phyloP scores from a whole-genome alignment of 805 yeast genomes.

The Myxozyma monticola region DNA sequence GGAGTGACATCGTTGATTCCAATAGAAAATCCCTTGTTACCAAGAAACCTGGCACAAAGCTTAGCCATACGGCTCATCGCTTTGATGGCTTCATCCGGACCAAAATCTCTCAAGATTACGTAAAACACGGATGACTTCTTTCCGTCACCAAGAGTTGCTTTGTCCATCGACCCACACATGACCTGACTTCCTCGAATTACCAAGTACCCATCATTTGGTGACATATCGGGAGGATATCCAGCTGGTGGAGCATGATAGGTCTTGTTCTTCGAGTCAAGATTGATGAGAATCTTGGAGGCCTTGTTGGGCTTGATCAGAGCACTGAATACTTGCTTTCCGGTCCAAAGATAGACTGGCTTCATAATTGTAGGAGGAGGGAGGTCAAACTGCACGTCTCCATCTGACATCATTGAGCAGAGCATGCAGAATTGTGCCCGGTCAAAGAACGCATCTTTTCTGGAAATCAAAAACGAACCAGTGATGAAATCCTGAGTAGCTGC shows the following conservation, averaged over 20 bases:
- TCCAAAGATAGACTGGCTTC: conserved; percentile 91
- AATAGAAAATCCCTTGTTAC: conserved; percentile 93
- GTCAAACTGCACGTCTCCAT: conserved; percentile 83
- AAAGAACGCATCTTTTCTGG: conserved; percentile 90
- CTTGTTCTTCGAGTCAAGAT: conserved; percentile 91
- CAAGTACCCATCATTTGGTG: conserved; percentile 95
- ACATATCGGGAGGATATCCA: conserved; percentile 86
- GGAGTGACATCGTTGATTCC: conserved; percentile 98
- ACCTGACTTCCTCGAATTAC: conserved; percentile 86
- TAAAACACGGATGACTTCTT: conserved; percentile 95
- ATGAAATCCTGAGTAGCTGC: conserved; percentile 99
- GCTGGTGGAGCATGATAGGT: conserved; percentile 75
- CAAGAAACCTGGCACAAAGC: conserved; percentile 90
- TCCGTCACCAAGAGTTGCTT: conserved; percentile 95
- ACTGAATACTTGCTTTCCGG: conserved; percentile 95
- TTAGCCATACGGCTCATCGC: conserved; percentile 99
- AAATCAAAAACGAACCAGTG: conserved; percentile 89
- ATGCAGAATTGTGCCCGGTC: conserved; percentile 84
- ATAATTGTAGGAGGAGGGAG: conserved; percentile 92
- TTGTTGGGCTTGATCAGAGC: conserved; percentile 81
- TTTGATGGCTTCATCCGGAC: conserved; percentile 91
- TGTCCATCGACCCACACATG: conserved; percentile 94
- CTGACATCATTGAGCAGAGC: conserved; percentile 91
- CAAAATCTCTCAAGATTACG: conserved; percentile 91
- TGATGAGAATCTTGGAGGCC: conserved; percentile 75